Base-by-base conservation (phyloP, 768 basidiomycete species). In the Dacryopinax primogenitus region DNA sequence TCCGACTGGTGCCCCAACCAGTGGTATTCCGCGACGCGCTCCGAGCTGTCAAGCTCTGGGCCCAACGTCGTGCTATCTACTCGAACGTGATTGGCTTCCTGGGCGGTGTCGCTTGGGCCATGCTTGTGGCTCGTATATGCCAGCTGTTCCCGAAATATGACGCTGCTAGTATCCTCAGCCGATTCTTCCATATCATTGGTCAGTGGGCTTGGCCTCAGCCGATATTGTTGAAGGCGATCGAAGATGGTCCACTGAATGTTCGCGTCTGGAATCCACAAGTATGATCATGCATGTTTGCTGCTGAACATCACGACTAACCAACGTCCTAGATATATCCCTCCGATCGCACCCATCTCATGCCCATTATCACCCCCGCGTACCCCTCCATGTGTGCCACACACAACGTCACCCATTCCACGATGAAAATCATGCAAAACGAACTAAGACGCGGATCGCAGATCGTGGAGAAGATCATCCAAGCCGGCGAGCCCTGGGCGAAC, bases 151-250 rank as follows among this genome's bases (percentile, higher is more conserved):
- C 96, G 33, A 96, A 87, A 67, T 94, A 92, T 7, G 85, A 86
- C 66, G 92, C 94, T 13, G 92, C 93, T 16, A 91, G 90, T 2
- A 93, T 99, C 69, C 92, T 99, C 74, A 93, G 92, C 78, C 83
- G 93, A 69, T 97, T 99, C 78, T 99, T 98, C 73, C 91, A 95
- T 68, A 96, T 99, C 72, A 93, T 95, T 86, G 88, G 92, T 74
- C 89, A 93, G 78, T 98, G 95, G 95, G 90, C 86, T 66, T 99
- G 96, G 96, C 96, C 96, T 21, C 91, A 95, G 73, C 96, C 96
- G 32, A 93, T 98, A n/a, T 80, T 97, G 51, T 77, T 99, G 67
- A 95, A 94, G 76, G 91, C 91, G 75, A 97, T 99, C 51, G 94
- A 97, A 75, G 92, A 93, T 69, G 94, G 94, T 0, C 92, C 92